Percentiles rank a stretch among this genome's conserved stretches.
Evolutionary conservation across 2,329 filamentous ascomycete genomes (phyloP).

Genomic region (Thielaviopsis populi): DNA sequence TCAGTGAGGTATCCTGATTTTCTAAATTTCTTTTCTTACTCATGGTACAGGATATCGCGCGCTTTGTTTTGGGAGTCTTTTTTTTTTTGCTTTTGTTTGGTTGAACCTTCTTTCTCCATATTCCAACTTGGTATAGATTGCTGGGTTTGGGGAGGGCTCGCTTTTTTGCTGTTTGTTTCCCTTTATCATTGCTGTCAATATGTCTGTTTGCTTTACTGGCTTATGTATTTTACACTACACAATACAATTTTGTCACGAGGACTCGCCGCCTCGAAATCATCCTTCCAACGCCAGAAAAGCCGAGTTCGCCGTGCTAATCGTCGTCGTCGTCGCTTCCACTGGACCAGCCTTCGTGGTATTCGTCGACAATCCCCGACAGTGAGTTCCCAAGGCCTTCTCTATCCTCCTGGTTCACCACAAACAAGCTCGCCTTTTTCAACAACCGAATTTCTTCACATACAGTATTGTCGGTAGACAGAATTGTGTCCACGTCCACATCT

Average conservation of each 20-base stretch:
- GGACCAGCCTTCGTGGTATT: slow-evolving; percentile 78
- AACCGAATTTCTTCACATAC: slow-evolving; percentile 54
- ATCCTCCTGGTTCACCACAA: slow-evolving; percentile 57
- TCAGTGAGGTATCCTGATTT: background rate
- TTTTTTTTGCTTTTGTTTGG: background rate
- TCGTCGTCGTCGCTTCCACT: slow-evolving; percentile 60
- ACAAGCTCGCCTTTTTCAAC: slow-evolving; percentile 48
- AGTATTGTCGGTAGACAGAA: slow-evolving; percentile 58
- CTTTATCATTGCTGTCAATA: background rate
- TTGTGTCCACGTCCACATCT: slow-evolving; percentile 35
- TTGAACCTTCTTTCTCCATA: background rate
- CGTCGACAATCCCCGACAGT: slow-evolving; percentile 67
- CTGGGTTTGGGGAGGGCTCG: background rate
- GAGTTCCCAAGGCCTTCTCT: slow-evolving; percentile 71
- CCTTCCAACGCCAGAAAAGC: background rate
- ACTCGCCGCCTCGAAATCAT: background rate
- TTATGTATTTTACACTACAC: slow-evolving; percentile 6
- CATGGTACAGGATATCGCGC: background rate
- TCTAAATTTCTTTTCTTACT: background rate
- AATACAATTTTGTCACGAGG: slow-evolving; percentile 4
- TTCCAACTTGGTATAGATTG: background rate
- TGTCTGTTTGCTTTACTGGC: background rate
- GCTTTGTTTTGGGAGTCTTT: background rate
- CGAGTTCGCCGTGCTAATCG: slow-evolving; percentile 28
- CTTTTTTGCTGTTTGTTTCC: background rate